Conservation (phyloP, 164 flowering plant species). For the Euptelea pleiosperma region DNA sequence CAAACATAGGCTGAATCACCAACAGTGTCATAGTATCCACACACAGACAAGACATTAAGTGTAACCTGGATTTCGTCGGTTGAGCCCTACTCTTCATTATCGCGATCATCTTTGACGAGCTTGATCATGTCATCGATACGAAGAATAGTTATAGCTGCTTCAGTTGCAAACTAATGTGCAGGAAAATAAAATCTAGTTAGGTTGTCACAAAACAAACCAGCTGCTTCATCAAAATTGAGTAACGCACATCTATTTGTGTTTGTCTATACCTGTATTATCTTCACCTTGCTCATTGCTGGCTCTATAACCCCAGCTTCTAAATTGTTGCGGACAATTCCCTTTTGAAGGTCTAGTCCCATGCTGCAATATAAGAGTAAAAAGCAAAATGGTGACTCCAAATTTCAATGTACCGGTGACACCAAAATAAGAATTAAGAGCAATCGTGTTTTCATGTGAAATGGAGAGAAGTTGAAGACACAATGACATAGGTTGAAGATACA, state of each 20-base stretch:
- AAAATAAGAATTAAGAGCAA: too few relatives aligned
- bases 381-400: too few relatives aligned
- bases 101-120: constrained; percentile 83
- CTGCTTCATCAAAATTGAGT: too few relatives aligned
- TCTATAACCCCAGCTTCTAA: constrained; percentile 96
- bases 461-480: too few relatives aligned
- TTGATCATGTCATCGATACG: constrained; percentile 97
- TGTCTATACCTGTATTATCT: constrained; percentile 82
- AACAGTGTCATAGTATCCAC: too few relatives aligned
- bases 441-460: too few relatives aligned
- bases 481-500: too few relatives aligned
- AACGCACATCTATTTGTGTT: neutral
- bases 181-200: neutral
- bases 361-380: constrained; percentile 59
- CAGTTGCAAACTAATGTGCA: constrained; percentile 86
- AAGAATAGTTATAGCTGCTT: constrained; percentile 97
- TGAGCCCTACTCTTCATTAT: constrained; percentile 38
- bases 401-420: too few relatives aligned
- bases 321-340: constrained; percentile 79
- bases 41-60: too few relatives aligned
- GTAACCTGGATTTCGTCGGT: neutral
- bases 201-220: neutral
- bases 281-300: constrained; percentile 99
- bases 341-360: constrained; percentile 88
- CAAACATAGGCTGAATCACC: too few relatives aligned